Evolutionary conservation across 2,329 filamentous ascomycete genomes (phyloP).

Genomic region (Curvularia sp.): DNA sequence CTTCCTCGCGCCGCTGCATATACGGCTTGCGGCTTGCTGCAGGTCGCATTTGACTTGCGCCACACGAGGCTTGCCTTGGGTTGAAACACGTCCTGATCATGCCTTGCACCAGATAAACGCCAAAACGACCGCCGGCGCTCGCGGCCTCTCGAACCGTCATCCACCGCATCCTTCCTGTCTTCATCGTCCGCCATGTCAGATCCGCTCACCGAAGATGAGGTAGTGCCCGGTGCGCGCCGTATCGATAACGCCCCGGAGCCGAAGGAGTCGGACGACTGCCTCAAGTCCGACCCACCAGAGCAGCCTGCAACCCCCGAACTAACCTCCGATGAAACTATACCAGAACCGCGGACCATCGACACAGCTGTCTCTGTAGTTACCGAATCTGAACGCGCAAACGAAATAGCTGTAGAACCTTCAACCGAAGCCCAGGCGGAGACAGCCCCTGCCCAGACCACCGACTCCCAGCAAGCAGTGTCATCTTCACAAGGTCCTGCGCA

Average conservation of each 20-base stretch:
- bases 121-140: conserved; percentile 93
- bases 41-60: background rate
- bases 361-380: conserved; percentile 13
- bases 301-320: conserved; percentile 31
- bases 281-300: conserved; percentile 29
- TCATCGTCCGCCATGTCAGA: conserved; percentile 49
- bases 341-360: conserved; percentile 22
- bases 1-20: background rate
- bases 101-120: conserved; percentile 59
- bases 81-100: conserved; percentile 19
- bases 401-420: conserved; percentile 30
- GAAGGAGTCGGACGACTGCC: conserved; percentile 24
- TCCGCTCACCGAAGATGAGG: conserved; percentile 42
- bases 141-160: conserved; percentile 66
- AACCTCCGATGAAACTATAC: conserved; percentile 29
- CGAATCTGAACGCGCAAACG: conserved; percentile 29
- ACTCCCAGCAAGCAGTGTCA: conserved; percentile 41
- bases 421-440: conserved; percentile 35
- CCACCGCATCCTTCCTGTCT: conserved; percentile 45
- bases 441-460: conserved; percentile 35
- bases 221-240: conserved; percentile 25
- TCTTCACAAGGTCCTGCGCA: conserved; percentile 43
- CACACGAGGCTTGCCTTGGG: background rate
- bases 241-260: conserved; percentile 29
- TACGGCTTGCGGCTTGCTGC: background rate